Percentiles rank a stretch among this genome's conserved stretches.
Conservation (phyloP, 257 asterid genomes). For the Salvia splendens region DNA sequence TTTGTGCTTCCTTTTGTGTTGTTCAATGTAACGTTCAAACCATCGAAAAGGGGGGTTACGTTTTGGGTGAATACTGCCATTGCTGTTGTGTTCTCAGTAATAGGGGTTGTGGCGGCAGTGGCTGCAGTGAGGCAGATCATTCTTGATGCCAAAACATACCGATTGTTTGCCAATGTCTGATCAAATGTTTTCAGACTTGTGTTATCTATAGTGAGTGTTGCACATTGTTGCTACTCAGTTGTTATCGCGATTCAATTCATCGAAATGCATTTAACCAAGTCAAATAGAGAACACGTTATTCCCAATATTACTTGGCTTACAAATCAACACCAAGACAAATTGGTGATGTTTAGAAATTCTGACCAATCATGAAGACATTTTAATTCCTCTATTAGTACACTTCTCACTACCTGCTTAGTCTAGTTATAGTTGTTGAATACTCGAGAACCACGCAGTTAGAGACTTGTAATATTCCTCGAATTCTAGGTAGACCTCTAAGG, state of each 20-base stretch:
- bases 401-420: conserved; percentile 95
- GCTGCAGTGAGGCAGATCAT: conserved; percentile 87
- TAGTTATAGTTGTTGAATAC: no score
- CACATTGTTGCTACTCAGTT: no score
- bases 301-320: no score
- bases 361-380: conserved; percentile 94
- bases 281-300: no score
- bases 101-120: conserved; percentile 66
- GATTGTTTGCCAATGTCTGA: conserved; percentile 68
- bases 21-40: conserved; percentile 81
- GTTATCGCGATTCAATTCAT: no score
- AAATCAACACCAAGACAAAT: no score
- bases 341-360: no score
- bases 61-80: conserved; percentile 65
- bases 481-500: no score
- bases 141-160: conserved; percentile 74
- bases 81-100: conserved; percentile 56
- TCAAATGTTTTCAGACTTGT: background rate
- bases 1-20: conserved; percentile 79
- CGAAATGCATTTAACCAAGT: no score
- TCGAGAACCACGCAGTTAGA: no score
- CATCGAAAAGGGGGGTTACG: conserved; percentile 49
- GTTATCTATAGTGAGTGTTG: no score
- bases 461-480: no score
- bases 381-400: conserved; percentile 87